Base-by-base conservation (phyloP, 1,284 basidiomycete species). In the Anthracocystis walkeri region DNA sequence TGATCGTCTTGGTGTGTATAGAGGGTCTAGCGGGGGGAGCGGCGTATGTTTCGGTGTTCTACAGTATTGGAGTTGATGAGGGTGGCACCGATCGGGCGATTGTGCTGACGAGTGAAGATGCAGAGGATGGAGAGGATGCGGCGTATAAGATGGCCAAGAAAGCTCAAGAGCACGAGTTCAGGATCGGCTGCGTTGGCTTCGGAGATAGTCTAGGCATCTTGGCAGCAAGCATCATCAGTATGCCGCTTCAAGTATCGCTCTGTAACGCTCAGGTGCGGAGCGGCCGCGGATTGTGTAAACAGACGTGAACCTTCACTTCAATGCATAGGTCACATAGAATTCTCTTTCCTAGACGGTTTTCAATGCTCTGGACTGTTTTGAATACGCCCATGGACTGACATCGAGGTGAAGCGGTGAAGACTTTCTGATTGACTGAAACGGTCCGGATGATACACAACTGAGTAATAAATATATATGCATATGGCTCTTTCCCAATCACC, bases 171-270 rank as follows among this genome's bases (percentile, higher is more conserved):
- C 82, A 82, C 51, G 83, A 84, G 58, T 84, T 84, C 55, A 62
- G 79, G 33, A 84, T 84, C 35, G 83, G 82, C 3, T 81, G 80
- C 49, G 79, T 84, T 16, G 81, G 83, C 21, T 73, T 84, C 12
- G 83, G 78, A 1, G 83, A 84, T 54, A 80, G 81, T 7, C 53
- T 84, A 2, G 83, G 83, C 35, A 84, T 84, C 55, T 51, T 84
- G 7, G 60, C 69, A 3, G 83, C 83, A 0, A 75, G 79, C 38
- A 33, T 84, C n/a, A 64, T 83, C 38, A 81, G 81, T 1, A 84
- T 84, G 72, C 83, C 83, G 0, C 49, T 84, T 14, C 79, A 84
- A 57, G 58, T 83, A 0, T 58, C 59, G 4, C 63, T 84, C 6
- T 84, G 83, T 57, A 60, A 67, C 33, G 57, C 63, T 0, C 82